Conservation (phyloP, 306 rosid genomes). For the Fagus crenata region DNA sequence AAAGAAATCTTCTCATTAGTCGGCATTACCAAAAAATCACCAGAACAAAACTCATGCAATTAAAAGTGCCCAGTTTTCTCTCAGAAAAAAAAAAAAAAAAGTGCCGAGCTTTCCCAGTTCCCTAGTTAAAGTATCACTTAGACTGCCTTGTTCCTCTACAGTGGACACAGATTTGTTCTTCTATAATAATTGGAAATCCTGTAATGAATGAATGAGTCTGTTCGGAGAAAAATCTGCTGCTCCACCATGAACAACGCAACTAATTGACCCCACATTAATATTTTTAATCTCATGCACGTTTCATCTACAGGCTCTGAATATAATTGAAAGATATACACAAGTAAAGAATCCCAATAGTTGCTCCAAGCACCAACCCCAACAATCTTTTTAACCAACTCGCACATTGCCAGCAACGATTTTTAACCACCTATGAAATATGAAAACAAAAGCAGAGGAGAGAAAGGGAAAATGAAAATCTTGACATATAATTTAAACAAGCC, state of each 20-base stretch:
- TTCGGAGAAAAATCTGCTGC: neutral
- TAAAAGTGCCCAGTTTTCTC: neutral
- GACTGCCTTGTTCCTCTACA: neutral
- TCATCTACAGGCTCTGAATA: neutral
- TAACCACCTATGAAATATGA: slow-evolving; percentile 2
- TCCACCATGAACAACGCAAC: neutral
- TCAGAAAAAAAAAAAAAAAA: neutral
- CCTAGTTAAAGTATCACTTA: neutral
- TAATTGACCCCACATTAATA: neutral
- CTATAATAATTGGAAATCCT: neutral
- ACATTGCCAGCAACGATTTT: neutral
- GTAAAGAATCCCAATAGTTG: neutral
- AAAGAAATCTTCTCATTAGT: neutral
- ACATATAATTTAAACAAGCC: neutral
- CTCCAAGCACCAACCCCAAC: neutral
- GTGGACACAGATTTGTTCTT: neutral
- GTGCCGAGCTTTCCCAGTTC: neutral
- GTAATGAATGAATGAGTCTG: slow-evolving; percentile 1
- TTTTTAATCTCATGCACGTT: neutral
- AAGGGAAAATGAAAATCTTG: neutral
- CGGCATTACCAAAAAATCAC: no score
- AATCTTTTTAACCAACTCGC: neutral
- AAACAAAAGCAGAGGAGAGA: neutral
- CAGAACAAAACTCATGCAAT: neutral
- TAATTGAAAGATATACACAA: neutral